These are phyloP conservation scores for Fraxinus paxiana DNA, from an alignment of 305 asterid genomes.

Conservation along the genomic window DNA sequence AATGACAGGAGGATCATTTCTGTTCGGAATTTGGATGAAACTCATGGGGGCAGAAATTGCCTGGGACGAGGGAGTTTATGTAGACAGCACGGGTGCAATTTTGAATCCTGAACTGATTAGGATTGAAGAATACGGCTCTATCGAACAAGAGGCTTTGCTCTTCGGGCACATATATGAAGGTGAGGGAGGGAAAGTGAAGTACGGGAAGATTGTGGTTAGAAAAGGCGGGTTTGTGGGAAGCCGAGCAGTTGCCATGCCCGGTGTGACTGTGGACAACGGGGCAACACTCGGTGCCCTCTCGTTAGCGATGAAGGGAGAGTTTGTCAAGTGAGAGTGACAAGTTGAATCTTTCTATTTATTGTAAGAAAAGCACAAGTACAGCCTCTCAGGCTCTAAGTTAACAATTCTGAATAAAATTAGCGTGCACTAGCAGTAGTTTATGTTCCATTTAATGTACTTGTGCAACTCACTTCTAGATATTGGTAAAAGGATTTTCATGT, in stretches of 20 bases:
- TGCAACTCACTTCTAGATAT: background rate
- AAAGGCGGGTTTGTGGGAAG: constrained; percentile 58
- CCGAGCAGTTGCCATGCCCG: constrained; percentile 59
- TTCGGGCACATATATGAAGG: constrained; percentile 74
- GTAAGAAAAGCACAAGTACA: background rate
- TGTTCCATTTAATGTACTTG: background rate
- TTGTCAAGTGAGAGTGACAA: constrained; percentile 31
- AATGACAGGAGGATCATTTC: constrained; percentile 39
- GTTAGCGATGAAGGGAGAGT: constrained; percentile 63
- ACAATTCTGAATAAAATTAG: background rate
- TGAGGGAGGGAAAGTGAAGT: constrained; percentile 58
- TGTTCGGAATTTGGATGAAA: constrained; percentile 47
- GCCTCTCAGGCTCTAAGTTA: background rate
- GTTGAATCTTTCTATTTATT: background rate
- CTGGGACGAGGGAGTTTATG: constrained; percentile 40
- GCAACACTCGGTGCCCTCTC: constrained; percentile 50
- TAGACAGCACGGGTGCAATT: constrained; percentile 47
- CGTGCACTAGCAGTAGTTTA: background rate
- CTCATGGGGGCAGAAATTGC: constrained; percentile 49
- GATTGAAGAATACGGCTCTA: constrained; percentile 38
- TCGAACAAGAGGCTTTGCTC: constrained; percentile 56
- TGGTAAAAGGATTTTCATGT: background rate
- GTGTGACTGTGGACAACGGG: constrained; percentile 39
- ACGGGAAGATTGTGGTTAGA: constrained; percentile 43
- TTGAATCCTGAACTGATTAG: constrained; percentile 55